Percentiles rank a stretch among this genome's conserved stretches.
Conservation (phyloP, 139 green algal species). For the Haematococcus sp. region DNA sequence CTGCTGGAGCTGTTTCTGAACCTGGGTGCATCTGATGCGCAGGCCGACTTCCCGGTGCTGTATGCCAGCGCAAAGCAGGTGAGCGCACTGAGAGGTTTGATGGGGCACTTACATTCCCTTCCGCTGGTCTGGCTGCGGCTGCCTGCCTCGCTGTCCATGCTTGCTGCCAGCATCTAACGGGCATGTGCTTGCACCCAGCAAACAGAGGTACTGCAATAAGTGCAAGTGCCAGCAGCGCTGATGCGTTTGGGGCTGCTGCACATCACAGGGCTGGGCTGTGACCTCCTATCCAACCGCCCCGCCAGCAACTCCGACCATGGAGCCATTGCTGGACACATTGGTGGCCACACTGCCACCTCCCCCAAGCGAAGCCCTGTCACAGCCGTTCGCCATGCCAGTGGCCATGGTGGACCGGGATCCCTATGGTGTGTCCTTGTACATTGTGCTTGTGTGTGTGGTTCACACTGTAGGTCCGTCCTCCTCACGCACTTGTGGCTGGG, state of each 20-base stretch:
- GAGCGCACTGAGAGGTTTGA: neutral
- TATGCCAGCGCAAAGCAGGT: constrained; percentile 75
- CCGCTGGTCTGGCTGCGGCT: too few relatives aligned
- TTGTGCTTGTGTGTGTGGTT: too few relatives aligned
- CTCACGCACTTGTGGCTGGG: too few relatives aligned
- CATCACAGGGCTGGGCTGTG: neutral
- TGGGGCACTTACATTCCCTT: too few relatives aligned
- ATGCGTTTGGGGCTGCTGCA: too few relatives aligned
- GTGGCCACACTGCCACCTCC: constrained; percentile 69
- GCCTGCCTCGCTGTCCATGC: too few relatives aligned
- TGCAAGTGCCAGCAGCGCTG: too few relatives aligned
- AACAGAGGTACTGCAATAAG: too few relatives aligned
- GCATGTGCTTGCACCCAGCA: too few relatives aligned
- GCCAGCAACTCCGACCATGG: constrained; percentile 45
- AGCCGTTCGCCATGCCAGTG: constrained; percentile 75
- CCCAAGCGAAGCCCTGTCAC: constrained; percentile 4
- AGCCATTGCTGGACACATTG: constrained; percentile 78
- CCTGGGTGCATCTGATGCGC: constrained; percentile 74
- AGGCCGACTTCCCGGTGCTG: constrained; percentile 83
- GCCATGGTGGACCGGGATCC: constrained; percentile 83
- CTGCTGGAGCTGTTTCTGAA: constrained; percentile 86
- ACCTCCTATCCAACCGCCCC: neutral
- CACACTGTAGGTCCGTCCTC: too few relatives aligned
- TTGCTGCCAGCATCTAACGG: too few relatives aligned
- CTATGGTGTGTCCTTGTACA: constrained; percentile 51